A percentile compares a stretch with the other conserved stretches of the same genome.
phyloP scores from a whole-genome alignment of 2,329 filamentous ascomycete genomes.

The Exophiala bonariae region DNA sequence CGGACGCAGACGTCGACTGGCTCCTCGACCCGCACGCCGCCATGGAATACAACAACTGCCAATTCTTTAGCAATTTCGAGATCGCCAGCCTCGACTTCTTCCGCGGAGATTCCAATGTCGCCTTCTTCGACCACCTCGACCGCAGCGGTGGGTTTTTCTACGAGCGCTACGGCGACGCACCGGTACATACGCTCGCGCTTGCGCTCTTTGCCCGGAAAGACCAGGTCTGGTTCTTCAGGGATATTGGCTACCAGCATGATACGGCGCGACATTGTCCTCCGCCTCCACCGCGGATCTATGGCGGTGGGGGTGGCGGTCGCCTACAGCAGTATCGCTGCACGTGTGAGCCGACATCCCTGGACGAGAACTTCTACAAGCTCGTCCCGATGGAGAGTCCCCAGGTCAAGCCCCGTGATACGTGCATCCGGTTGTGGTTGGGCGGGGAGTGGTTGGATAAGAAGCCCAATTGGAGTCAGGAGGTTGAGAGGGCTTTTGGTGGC shows the following conservation, averaged over 20 bases:
- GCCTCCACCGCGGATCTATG: conserved; percentile 18
- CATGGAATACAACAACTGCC: conserved; percentile 48
- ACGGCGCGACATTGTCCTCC: conserved; percentile 41
- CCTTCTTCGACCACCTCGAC: conserved; percentile 53
- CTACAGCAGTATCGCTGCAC: conserved; percentile 32
- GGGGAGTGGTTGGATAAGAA: conserved; percentile 43
- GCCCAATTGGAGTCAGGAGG: conserved; percentile 42
- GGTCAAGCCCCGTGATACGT: conserved; percentile 48
- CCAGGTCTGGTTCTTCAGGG: conserved; percentile 53
- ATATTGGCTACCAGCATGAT: conserved; percentile 48
- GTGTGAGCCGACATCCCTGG: conserved; percentile 46
- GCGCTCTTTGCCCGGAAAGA: conserved; percentile 54
- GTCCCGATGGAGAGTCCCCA: conserved; percentile 50
- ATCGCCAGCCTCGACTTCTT: conserved; percentile 52
- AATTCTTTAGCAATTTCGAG: conserved; percentile 56
- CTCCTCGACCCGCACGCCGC: conserved; percentile 39
- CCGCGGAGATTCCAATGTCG: conserved; percentile 44
- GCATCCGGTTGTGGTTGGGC: conserved; percentile 46
- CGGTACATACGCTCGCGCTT: conserved; percentile 56
- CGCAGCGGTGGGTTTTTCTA: conserved; percentile 50
- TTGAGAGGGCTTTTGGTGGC: conserved; percentile 42
- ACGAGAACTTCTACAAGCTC: conserved; percentile 49
- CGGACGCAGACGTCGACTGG: conserved; percentile 53
- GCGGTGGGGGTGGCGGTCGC: background rate
- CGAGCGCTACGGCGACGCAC: conserved; percentile 49